Percentiles rank a stretch among this genome's conserved stretches.
Evolutionary conservation across 495 filamentous ascomycete genomes (phyloP).

Genomic region (Bombardia bombarda): DNA sequence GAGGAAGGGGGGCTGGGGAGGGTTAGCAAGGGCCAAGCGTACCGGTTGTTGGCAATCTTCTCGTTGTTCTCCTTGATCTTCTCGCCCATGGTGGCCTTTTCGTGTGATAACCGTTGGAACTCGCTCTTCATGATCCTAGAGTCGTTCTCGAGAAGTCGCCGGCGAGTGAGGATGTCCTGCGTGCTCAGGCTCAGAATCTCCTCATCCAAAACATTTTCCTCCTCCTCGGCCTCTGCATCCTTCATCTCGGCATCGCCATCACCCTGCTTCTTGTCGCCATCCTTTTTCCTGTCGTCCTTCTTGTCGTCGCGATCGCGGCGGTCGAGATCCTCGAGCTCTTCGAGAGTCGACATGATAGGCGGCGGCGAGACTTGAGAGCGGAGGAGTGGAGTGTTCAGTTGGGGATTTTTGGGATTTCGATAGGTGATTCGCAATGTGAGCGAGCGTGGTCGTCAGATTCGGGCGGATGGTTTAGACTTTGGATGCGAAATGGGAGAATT

Average conservation of each 20-base stretch:
- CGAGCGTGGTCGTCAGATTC: background rate
- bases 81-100: constrained; percentile 89
- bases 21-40: constrained; percentile 15
- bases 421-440: background rate
- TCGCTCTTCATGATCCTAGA: constrained; percentile 98
- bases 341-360: constrained; percentile 30
- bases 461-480: too few relatives aligned
- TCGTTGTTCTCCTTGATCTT: constrained; percentile 99
- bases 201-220: constrained; percentile 76
- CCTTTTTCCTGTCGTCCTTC: constrained; percentile 67
- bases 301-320: constrained; percentile 76
- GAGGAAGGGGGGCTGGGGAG: background rate
- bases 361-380: background rate
- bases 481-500: constrained; percentile 9
- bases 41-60: constrained; percentile 99
- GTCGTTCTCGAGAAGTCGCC: constrained; percentile 90
- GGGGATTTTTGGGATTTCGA: constrained; percentile 1
- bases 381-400: too few relatives aligned
- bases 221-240: constrained; percentile 55
- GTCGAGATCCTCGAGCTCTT: constrained; percentile 38
- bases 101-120: constrained; percentile 85
- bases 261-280: constrained; percentile 53
- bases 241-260: constrained; percentile 87
- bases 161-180: constrained; percentile 81
- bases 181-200: constrained; percentile 88